phyloP scores from a whole-genome alignment of 116 monocot genomes.

The Papilionanthe hybrid region DNA sequence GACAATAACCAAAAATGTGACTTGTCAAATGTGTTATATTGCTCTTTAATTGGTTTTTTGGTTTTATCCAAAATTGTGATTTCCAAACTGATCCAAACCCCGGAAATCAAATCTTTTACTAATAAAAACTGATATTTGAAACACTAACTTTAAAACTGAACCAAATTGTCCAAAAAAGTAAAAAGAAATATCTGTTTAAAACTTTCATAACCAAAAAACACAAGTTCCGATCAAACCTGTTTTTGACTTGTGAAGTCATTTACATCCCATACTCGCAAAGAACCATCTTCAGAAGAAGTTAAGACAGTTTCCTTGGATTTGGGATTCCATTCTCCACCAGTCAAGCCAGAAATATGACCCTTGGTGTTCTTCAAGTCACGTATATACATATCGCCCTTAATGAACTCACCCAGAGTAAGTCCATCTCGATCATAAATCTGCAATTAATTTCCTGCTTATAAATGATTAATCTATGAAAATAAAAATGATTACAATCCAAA shows the following conservation, averaged over 20 bases:
- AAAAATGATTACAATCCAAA: not conserved
- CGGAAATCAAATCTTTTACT: too few species aligned
- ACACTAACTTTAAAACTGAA: too few species aligned
- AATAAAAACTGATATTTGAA: too few species aligned
- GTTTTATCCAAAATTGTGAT: too few species aligned
- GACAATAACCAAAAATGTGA: too few species aligned
- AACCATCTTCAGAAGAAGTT: constrained; percentile 98
- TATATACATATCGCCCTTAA: constrained; percentile 99
- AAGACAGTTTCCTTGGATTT: constrained; percentile 82
- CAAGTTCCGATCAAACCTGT: constrained; percentile 44
- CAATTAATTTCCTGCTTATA: constrained; percentile 5
- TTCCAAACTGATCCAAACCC: too few species aligned
- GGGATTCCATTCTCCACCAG: constrained; percentile 95
- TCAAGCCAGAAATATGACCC: constrained; percentile 93
- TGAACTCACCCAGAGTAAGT: constrained; percentile 87
- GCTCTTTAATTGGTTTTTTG: too few species aligned
- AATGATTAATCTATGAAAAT: not conserved
- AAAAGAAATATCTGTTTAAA: not conserved
- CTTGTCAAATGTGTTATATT: too few species aligned
- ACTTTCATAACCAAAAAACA: not conserved
- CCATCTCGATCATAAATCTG: constrained; percentile 99
- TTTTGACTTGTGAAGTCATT: constrained; percentile 87
- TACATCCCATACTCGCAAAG: constrained; percentile 96
- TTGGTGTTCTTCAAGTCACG: constrained; percentile 98
- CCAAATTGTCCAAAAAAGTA: not conserved